Percentiles rank a stretch among this genome's conserved stretches.
phyloP scores from a whole-genome alignment of 2,329 filamentous ascomycete species.

The Zalaria sp. region DNA sequence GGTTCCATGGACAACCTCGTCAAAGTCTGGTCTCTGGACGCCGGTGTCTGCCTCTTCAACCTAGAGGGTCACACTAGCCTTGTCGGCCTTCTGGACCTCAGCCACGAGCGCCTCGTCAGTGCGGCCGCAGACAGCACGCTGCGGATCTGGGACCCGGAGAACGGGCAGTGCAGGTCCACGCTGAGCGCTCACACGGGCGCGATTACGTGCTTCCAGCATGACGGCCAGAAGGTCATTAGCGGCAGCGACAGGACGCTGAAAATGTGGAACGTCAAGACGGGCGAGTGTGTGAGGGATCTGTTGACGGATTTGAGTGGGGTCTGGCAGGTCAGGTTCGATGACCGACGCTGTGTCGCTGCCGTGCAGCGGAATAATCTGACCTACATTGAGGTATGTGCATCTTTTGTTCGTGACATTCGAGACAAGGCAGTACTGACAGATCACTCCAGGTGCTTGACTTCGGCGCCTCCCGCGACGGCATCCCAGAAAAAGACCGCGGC shows the following conservation, averaged over 20 bases:
- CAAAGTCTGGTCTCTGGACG: conserved; percentile 92
- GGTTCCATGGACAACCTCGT: conserved; percentile 97
- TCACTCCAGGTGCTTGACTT: conserved; percentile 77
- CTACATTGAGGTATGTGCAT: conserved; percentile 72
- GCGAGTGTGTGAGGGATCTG: conserved; percentile 83
- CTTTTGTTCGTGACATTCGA: not conserved
- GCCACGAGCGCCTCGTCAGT: conserved; percentile 80
- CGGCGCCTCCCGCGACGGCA: conserved; percentile 80
- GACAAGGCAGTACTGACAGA: conserved; percentile 17
- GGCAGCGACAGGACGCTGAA: conserved; percentile 92
- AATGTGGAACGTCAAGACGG: conserved; percentile 94
- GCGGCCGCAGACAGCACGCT: conserved; percentile 91
- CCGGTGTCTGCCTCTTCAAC: conserved; percentile 71
- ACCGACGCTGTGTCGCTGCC: conserved; percentile 85
- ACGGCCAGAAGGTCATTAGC: conserved; percentile 90
- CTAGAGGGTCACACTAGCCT: conserved; percentile 87
- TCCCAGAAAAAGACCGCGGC: conserved; percentile 62
- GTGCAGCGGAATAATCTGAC: conserved; percentile 87
- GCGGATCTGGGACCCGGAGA: conserved; percentile 93
- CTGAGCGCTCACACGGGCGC: conserved; percentile 90
- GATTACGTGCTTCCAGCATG: conserved; percentile 97
- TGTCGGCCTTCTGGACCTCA: conserved; percentile 80
- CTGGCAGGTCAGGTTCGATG: conserved; percentile 98
- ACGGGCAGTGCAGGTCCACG: conserved; percentile 76
- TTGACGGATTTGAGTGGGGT: conserved; percentile 90